Percentiles rank a stretch among this genome's conserved stretches.
These are phyloP conservation scores for Tetraselmis striata DNA, from an alignment of 139 green algal genomes.

Conservation along the genomic window DNA sequence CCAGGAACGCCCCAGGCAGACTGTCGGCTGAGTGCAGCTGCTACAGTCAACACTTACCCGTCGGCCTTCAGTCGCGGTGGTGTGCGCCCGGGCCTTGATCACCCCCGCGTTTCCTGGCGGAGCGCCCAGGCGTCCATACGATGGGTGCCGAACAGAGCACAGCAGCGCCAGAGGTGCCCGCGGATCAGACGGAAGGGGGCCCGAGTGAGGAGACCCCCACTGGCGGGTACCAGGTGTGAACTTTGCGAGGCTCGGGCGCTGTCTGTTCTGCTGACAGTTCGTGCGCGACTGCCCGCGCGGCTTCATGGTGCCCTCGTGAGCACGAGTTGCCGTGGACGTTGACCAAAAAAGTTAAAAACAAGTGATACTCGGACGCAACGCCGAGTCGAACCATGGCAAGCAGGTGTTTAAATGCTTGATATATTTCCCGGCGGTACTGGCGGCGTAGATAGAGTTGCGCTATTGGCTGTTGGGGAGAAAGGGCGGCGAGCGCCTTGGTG, in stretches of 20 bases:
- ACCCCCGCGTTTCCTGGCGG: too few relatives aligned
- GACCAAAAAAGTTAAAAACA: too few relatives aligned
- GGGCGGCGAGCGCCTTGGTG: neutral
- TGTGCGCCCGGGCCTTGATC: too few relatives aligned
- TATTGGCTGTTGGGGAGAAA: neutral
- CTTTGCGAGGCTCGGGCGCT: too few relatives aligned
- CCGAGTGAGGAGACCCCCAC: neutral
- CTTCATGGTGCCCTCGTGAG: neutral
- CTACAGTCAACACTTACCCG: too few relatives aligned
- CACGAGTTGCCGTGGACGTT: neutral
- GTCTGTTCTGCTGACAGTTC: too few relatives aligned
- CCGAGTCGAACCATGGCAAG: too few relatives aligned
- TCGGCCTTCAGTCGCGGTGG: too few relatives aligned
- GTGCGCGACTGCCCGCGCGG: neutral
- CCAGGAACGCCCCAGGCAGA: too few relatives aligned
- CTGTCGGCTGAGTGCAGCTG: too few relatives aligned
- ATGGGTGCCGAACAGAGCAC: neutral
- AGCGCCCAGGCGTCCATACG: too few relatives aligned
- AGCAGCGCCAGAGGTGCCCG: neutral
- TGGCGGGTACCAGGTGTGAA: neutral
- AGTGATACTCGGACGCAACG: too few relatives aligned
- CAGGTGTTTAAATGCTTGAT: neutral
- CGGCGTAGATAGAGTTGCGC: neutral
- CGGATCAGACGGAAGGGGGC: neutral
- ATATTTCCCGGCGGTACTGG: neutral